Conservation (phyloP, 1,139 yeast species). For the Candida albicans region DNA sequence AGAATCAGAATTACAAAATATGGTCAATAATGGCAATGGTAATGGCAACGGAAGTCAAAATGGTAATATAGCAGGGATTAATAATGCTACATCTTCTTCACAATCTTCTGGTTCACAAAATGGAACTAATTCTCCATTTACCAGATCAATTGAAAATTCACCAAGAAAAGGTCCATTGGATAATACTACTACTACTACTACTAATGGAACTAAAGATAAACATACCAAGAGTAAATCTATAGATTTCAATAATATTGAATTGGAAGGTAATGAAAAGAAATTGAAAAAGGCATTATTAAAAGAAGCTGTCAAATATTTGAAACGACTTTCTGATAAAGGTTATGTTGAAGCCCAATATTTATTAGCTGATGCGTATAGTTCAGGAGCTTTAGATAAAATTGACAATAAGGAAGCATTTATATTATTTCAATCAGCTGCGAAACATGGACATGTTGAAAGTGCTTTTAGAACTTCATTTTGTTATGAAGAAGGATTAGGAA, state of each 20-base stretch:
- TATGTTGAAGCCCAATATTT: conserved; percentile 89
- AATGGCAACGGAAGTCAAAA: neutral
- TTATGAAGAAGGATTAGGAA: conserved; percentile 92
- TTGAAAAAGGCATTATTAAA: conserved; percentile 57
- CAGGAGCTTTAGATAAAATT: conserved; percentile 84
- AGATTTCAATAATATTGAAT: conserved; percentile 22
- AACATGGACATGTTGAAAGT: conserved; percentile 88
- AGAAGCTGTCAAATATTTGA: conserved; percentile 74
- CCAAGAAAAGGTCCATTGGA: conserved; percentile 23
- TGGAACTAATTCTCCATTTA: conserved; percentile 15
- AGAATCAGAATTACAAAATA: conserved; percentile 26
- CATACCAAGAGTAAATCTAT: conserved; percentile 24
- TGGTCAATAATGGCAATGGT: conserved; percentile 1
- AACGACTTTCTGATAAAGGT: conserved; percentile 76
- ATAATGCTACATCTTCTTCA: conserved; percentile 11
- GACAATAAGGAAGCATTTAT: conserved; percentile 75
- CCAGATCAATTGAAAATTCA: conserved; percentile 25
- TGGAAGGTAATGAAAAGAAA: conserved; percentile 28
- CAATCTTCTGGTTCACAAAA: conserved; percentile 15
- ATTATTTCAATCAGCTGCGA: conserved; percentile 86
- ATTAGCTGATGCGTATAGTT: conserved; percentile 82
- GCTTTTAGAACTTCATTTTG: conserved; percentile 91
- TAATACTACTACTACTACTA: too few relatives aligned
- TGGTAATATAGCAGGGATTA: neutral
- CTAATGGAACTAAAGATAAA: conserved; percentile 7